These are phyloP conservation scores for Strobilomyces confusus DNA, from an alignment of 768 basidiomycete species.

Conservation along the genomic window DNA sequence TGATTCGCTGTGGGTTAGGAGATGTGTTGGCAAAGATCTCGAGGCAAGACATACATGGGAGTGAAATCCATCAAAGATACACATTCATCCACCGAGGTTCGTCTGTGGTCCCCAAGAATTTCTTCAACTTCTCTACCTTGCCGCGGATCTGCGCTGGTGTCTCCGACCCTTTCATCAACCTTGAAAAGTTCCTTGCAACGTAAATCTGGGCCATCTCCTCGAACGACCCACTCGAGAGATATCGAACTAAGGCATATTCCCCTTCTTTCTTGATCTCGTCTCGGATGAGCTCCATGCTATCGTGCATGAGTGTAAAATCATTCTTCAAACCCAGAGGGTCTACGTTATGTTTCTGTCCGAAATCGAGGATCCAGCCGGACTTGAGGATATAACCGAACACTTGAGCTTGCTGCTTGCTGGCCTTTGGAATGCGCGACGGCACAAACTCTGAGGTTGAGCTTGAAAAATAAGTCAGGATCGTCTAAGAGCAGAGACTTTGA, in stretches of 20 bases:
- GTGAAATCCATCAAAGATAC: neutral
- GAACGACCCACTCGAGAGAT: rapidly evolving
- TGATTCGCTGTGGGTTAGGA: too few species aligned
- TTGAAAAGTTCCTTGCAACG: neutral
- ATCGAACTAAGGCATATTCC: neutral
- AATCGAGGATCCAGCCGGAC: neutral
- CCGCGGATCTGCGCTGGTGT: neutral
- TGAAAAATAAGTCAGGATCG: too few species aligned
- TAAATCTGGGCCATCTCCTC: neutral
- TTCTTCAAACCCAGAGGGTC: neutral
- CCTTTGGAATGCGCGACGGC: neutral
- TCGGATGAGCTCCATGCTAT: neutral
- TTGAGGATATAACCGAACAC: neutral
- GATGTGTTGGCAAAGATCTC: neutral
- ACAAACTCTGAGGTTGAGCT: too few species aligned
- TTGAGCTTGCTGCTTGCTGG: neutral
- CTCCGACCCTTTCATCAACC: neutral
- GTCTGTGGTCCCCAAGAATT: neutral
- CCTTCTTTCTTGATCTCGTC: neutral
- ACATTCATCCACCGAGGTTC: neutral
- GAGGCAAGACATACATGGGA: neutral
- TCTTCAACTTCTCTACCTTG: constrained; percentile 1
- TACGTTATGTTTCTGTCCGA: neutral
- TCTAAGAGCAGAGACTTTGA: too few species aligned
- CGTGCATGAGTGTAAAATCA: neutral